Conservation (phyloP, 2,329 filamentous ascomycete species). For the Aspergillus quadrilineatus region DNA sequence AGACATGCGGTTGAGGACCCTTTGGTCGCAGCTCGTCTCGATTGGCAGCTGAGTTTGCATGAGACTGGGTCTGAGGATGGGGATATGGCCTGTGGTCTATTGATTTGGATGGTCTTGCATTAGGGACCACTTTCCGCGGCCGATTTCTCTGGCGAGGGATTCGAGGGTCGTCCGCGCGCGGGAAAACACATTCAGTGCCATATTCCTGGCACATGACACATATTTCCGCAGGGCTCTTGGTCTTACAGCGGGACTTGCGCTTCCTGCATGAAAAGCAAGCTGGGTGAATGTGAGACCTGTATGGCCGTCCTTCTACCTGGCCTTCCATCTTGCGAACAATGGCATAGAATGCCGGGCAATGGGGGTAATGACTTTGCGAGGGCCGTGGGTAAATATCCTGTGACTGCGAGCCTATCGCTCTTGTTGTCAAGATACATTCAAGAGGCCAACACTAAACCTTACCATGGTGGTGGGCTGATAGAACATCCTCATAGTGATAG, state of each 20-base stretch:
- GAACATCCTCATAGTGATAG: background rate
- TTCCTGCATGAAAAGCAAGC: slow-evolving; percentile 55
- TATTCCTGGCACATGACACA: slow-evolving; percentile 55
- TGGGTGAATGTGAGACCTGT: slow-evolving; percentile 55
- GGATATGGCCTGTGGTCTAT: slow-evolving; percentile 1
- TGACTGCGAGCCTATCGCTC: too few relatives aligned
- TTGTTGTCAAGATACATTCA: too few relatives aligned
- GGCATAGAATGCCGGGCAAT: background rate
- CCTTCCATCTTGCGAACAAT: background rate
- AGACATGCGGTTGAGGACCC: background rate
- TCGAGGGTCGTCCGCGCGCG: slow-evolving; percentile 22
- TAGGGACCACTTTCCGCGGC: background rate
- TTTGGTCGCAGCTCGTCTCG: background rate
- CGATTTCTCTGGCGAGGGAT: background rate
- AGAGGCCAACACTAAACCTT: too few relatives aligned
- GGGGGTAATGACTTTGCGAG: too few relatives aligned
- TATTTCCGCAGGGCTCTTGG: slow-evolving; percentile 41
- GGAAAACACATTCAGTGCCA: slow-evolving; percentile 51
- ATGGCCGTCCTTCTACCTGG: slow-evolving; percentile 41
- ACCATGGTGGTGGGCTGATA: background rate
- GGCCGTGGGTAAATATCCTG: too few relatives aligned
- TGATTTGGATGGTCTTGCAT: background rate
- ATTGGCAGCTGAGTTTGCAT: background rate
- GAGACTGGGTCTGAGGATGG: background rate
- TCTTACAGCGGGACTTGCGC: slow-evolving; percentile 56